A percentile compares a stretch with the other conserved stretches of the same genome.
Evolutionary conservation across 139 green algal genomes (phyloP).

Genomic region (Pleodorina starrii): DNA sequence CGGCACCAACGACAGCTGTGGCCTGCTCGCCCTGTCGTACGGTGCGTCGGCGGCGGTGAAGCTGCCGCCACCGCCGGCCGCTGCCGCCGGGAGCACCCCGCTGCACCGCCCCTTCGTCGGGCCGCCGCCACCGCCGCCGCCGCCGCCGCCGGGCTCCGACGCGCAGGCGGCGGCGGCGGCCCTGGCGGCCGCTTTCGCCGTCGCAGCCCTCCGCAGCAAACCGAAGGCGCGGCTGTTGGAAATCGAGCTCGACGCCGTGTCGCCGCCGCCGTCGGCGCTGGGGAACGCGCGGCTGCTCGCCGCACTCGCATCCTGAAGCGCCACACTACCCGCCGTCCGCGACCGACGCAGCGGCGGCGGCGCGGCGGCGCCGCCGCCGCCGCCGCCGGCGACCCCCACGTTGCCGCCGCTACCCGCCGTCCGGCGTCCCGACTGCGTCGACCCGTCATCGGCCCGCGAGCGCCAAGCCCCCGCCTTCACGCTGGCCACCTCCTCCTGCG

Average conservation of each 20-base stretch:
- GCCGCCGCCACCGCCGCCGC: background rate
- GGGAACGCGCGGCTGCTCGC: background rate
- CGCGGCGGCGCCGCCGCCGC: background rate
- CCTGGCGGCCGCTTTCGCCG: background rate
- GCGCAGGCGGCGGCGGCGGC: background rate
- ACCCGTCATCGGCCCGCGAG: no score
- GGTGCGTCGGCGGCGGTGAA: background rate
- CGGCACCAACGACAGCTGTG: background rate
- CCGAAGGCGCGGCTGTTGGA: background rate
- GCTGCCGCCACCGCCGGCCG: background rate
- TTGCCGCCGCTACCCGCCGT: background rate
- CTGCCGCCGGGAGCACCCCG: background rate
- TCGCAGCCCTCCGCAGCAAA: background rate
- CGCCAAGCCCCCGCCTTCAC: no score
- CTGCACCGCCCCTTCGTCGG: background rate
- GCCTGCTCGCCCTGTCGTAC: background rate
- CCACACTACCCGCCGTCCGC: background rate
- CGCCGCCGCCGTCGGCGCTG: background rate
- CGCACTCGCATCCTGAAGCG: background rate
- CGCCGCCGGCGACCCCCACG: background rate
- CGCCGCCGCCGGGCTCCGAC: background rate
- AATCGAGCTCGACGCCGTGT: background rate
- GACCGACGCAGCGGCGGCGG: background rate
- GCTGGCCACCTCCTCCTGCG: no score
- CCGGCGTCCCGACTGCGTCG: no score